Base-by-base conservation (phyloP, 2,329 filamentous ascomycete genomes). In the Metarhizium robertsii region DNA sequence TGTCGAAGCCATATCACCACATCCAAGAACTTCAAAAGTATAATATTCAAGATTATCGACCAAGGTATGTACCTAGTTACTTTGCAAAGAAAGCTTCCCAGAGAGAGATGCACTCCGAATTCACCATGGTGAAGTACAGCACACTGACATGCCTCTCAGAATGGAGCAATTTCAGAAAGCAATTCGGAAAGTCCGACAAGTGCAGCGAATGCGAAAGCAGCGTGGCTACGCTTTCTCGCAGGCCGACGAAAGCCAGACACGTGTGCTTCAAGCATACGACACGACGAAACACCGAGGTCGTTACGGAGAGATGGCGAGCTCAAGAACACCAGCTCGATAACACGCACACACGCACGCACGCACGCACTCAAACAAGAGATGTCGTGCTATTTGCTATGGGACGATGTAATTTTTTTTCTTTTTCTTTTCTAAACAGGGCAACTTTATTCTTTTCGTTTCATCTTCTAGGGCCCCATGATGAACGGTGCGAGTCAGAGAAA, bases 91-190 rank as follows among this genome's bases (percentile, higher is more conserved):
- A 13, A 14, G 40, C 25, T 40, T 10, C 13, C 48, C 14, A 5
- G 38, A 2, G 38, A 16, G 38, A 16, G 32, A 16, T 16, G 38
- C 11, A 13, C 38, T 40, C 5, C 38, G 11, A 14, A 14, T 5
- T 16, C 11, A 16, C 38, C 8, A 16, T 11, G 2, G 38, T 11
- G 14, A 40, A 40, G 13, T 13, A 40, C 11, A 40, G 10, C 5
- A 40, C 13, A 14, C 14, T 51, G 16, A 25, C 42, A 54, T 7
- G n/a, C 42, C 32, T n/a, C 10, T 38, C 30, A 92, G 89, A 67
- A 99, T 99, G 94, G 94, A 99, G 68, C 94, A 99, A 74, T 99
- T 99, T 79, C 94, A 99, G 75, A 99, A 99, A 74, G 94, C 94
- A 25, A 97, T 99, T 67, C 88, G 94, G 66, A 99, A 99, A 75